Evolutionary conservation across 2,329 filamentous ascomycete species (phyloP).

Genomic region (Penicillium sp.): DNA sequence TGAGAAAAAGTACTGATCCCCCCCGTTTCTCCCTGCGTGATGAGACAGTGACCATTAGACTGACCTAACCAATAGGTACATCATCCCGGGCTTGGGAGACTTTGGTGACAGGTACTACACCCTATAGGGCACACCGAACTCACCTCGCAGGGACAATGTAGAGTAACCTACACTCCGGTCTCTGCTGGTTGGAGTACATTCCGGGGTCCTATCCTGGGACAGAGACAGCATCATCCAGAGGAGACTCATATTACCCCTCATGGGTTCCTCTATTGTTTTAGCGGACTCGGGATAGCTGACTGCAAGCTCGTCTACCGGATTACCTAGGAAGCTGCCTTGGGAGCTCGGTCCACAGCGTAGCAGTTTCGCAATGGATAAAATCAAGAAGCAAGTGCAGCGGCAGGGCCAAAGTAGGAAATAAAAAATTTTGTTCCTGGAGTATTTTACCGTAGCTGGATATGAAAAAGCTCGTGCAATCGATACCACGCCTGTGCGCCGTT

Average conservation of each 20-base stretch:
- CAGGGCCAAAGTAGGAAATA: background rate
- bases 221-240: background rate
- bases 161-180: background rate
- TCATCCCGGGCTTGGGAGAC: constrained; percentile 88
- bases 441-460: constrained; percentile 2
- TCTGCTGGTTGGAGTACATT: background rate
- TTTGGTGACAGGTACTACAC: constrained; percentile 97
- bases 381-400: background rate
- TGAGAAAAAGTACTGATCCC: constrained; percentile 81
- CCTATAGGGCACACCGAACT: constrained; percentile 56
- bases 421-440: background rate
- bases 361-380: background rate
- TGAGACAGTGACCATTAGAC: constrained; percentile 1
- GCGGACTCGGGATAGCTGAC: background rate
- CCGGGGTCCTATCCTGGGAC: background rate
- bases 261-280: too few species aligned
- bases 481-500: constrained; percentile 26
- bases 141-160: background rate
- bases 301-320: background rate
- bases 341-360: background rate
- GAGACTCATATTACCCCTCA: background rate
- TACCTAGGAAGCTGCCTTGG: background rate
- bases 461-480: constrained; percentile 17
- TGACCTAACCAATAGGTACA: constrained; percentile 67
- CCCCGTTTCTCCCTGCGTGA: background rate